phyloP scores from a whole-genome alignment of 495 filamentous ascomycete species.

The Hypomontagnella submonticulosa region DNA sequence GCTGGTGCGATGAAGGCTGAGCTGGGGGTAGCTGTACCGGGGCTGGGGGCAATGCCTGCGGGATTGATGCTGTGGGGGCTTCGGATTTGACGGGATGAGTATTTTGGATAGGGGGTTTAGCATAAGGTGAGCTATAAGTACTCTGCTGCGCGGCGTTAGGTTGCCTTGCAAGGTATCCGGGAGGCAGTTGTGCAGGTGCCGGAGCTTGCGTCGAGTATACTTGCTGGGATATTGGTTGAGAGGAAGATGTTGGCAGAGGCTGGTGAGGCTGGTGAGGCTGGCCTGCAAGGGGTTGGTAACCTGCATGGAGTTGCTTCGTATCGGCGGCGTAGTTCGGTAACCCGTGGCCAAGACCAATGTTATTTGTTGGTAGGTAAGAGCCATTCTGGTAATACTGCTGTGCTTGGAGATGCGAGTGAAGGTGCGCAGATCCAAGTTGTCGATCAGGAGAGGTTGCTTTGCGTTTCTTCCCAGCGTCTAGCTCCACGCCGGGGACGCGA shows the following conservation, averaged over 20 bases:
- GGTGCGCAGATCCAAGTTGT: constrained; percentile 43
- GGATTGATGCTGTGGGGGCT: constrained; percentile 14
- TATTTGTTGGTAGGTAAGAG: constrained; percentile 43
- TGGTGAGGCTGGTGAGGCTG: constrained; percentile 43
- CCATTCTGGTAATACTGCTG: constrained; percentile 46
- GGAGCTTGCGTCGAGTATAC: constrained; percentile 49
- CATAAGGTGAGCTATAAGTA: constrained; percentile 59
- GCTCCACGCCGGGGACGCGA: constrained; percentile 61
- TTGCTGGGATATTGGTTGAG: constrained; percentile 44
- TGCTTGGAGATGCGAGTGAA: constrained; percentile 45
- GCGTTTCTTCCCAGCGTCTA: constrained; percentile 64
- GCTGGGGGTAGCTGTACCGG: constrained; percentile 22
- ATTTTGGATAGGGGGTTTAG: constrained; percentile 48
- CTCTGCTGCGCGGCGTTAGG: constrained; percentile 49
- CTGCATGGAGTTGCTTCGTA: constrained; percentile 34
- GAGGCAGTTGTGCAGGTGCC: constrained; percentile 49
- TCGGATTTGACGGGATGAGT: constrained; percentile 41
- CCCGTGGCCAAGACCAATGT: constrained; percentile 31
- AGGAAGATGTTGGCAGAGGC: constrained; percentile 32
- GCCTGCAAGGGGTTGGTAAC: constrained; percentile 32
- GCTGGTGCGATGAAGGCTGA: constrained; percentile 21
- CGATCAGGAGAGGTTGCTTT: constrained; percentile 60
- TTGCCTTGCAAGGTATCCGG: constrained; percentile 49
- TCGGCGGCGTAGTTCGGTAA: constrained; percentile 44
- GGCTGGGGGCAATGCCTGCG: constrained; percentile 33